phyloP scores from a whole-genome alignment of 2,329 filamentous ascomycete species.

The Paraphaeosphaeria minitans region DNA sequence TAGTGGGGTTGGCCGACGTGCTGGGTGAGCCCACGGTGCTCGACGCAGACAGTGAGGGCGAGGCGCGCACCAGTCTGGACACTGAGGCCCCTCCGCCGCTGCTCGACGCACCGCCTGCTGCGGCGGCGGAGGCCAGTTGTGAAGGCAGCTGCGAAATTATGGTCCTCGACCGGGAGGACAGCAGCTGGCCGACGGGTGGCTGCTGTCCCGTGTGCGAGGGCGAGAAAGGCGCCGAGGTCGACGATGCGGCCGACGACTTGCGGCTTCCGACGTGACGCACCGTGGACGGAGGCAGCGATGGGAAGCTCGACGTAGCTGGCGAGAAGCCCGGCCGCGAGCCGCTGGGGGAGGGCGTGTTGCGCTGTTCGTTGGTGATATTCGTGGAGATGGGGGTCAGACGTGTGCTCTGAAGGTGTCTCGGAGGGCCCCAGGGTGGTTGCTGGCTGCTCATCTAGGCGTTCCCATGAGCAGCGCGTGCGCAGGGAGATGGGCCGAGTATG shows the following conservation, averaged over 20 bases:
- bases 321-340: constrained; percentile 58
- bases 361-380: constrained; percentile 51
- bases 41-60: constrained; percentile 62
- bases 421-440: constrained; percentile 63
- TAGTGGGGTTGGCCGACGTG: constrained; percentile 53
- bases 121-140: constrained; percentile 61
- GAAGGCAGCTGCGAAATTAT: constrained; percentile 60
- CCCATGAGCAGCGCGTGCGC: constrained; percentile 48
- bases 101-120: constrained; percentile 57
- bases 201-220: constrained; percentile 61
- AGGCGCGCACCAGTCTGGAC: constrained; percentile 62
- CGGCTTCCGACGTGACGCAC: constrained; percentile 58
- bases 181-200: constrained; percentile 56
- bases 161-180: constrained; percentile 62
- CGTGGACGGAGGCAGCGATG: constrained; percentile 56
- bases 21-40: constrained; percentile 61
- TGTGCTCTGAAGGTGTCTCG: constrained; percentile 59
- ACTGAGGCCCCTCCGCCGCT: constrained; percentile 58
- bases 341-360: constrained; percentile 55
- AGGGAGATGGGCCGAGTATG: constrained; percentile 20
- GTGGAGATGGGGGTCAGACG: constrained; percentile 65
- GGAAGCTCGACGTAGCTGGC: constrained; percentile 59
- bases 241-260: constrained; percentile 59
- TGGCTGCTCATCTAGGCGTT: constrained; percentile 54
- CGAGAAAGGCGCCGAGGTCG: constrained; percentile 60